Evolutionary conservation across 2,329 filamentous ascomycete species (phyloP), one percentile per base, ranked within the genome.

Genomic region (Exophiala oligosperma): DNA sequence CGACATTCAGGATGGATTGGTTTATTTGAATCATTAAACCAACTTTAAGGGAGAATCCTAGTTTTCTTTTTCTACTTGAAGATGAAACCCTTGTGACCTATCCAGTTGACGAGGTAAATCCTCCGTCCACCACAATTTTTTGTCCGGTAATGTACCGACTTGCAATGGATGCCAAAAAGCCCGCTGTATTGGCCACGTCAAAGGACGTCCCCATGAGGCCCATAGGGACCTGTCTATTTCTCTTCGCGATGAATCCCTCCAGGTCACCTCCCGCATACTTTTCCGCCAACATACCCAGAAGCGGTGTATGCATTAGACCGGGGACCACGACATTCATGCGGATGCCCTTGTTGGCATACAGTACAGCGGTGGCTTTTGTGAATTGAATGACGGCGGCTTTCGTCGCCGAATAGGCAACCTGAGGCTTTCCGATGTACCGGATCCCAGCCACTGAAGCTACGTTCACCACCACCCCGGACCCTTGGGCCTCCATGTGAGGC

Each of bases 61-160:
- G 7, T 28, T 28, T 28, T 28, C 26, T 28, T 28, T 28, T 28
- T 4, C 26, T 28, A 28, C 7, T 28, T 28, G 26, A 28, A 28
- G 26, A 28, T 28, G 26, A 28, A 28, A 7, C 7, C 4, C 26
- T 7, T 28, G 7, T 28, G 7, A 28, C 7, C 38, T 41, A 49
- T 29, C 28, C 28, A 9, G 47, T 56, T 8, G 40, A 23, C 28
- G 50, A 40, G n/a, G 46, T 59, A 9, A 59, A 24, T 11, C 77
- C 78, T 0, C 77, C 78, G 67, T 80, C 79, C 4, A 80, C 74
- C 7, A 82, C 73, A 64, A 82, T 71, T 66, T 78, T 76, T 64
- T 80, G 77, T 1, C 84, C 84, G 0, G 83, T 87, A 3, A 87
- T 79, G 67, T 87, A 87, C 40, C 73, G 76, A 4, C 83, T 80